Evolutionary conservation across 164 flowering plant genomes (phyloP).

Genomic region (Nymphaea thermarum): DNA sequence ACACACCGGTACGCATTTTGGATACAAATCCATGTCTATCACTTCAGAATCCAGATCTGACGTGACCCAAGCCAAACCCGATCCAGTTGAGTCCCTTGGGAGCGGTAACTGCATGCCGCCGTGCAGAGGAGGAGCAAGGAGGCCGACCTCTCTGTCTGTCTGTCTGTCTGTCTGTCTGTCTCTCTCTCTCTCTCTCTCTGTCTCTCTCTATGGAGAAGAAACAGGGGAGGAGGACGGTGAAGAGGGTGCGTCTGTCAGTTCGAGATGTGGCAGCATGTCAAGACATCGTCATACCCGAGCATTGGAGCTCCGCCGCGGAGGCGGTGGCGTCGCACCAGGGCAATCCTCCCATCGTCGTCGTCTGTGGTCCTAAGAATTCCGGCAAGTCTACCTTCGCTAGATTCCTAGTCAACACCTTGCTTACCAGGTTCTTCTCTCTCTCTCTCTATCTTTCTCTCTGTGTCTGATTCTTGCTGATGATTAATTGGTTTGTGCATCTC

Average conservation of each 20-base stretch:
- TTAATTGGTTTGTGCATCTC: no score
- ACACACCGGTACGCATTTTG: no score
- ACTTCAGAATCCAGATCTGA: no score
- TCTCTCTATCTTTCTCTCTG: background rate
- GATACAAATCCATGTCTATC: no score
- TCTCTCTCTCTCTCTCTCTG: no score
- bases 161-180: no score
- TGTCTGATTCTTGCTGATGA: no score
- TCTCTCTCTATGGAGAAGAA: background rate
- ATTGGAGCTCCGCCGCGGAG: conserved; percentile 61
- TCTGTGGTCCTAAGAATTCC: conserved; percentile 81
- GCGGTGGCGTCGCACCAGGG: conserved; percentile 37
- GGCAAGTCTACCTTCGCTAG: conserved; percentile 93
- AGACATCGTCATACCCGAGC: conserved; percentile 35
- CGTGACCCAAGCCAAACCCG: no score
- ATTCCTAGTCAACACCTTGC: conserved; percentile 56
- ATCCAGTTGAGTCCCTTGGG: no score
- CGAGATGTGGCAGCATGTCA: conserved; percentile 12
- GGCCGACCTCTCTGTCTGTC: no score
- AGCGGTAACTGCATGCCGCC: no score
- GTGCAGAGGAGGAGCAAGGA: no score
- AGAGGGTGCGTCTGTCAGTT: conserved; percentile 3
- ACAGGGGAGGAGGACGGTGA: background rate
- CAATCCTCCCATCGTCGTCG: conserved; percentile 36
- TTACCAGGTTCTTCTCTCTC: conserved; percentile 24